Base-by-base conservation (phyloP, 345 rosid genomes). In the Diplotaxis tenuifolia region DNA sequence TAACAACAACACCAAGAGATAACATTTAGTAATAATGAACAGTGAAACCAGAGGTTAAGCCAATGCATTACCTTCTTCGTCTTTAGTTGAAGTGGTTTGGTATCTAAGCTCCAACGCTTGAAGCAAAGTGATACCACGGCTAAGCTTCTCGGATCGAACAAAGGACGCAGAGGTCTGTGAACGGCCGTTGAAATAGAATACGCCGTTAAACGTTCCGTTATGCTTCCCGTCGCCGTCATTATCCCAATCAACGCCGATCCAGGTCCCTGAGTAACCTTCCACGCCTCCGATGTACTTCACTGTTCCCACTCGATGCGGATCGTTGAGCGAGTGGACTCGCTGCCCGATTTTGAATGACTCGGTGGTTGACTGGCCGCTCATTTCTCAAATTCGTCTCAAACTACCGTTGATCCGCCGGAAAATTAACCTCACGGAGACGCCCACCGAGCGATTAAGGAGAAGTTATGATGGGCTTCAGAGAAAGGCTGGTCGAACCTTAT, bases 241-340 rank as follows among this genome's bases (percentile, higher is more conserved):
- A 82, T 89, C 97, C 97, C 97, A 94, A 53, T 91, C 96, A 52
- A 94, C 90, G 11, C 97, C 98, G 60, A 88, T 75, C 95, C 96
- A 91, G 2, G 32, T 55, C 9, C 97, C 96, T 1, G 86, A 79
- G 70, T 92, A 66, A 0, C 96, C 96, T 18, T 85, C 80, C 40
- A 91, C 87, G 23, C 78, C 38, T 31, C 98, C 97, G 6, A 85
- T 70, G 76, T 84, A 94, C 84, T 81, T 89, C 2, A 89, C 85
- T 0, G 92, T 87, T 6, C 97, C 98, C 28, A 84, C 76, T 45
- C 97, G 88, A 54, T 86, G 89, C 34, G 87, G 64, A 74, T 91
- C 90, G 65, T 67, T 83, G 20, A 77, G 70, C 49, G 79, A 84
- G 77, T 92, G 93, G 60, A 87, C 95, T 76, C 98, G 81, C 83